These are phyloP conservation scores for Pichia cabralensis DNA, from an alignment of 805 yeast genomes.

Conservation along the genomic window DNA sequence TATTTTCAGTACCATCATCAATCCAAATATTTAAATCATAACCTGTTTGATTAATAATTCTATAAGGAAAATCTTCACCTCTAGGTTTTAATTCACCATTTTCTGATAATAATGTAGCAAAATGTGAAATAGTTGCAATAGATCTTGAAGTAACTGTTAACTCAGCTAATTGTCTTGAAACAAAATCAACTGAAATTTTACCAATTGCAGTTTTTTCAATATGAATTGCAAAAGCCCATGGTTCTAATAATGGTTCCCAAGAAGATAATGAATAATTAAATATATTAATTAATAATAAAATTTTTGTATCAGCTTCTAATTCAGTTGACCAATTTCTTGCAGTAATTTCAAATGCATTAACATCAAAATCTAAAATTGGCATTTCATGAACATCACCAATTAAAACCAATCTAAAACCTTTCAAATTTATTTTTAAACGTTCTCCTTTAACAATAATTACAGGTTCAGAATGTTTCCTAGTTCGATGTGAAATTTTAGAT, in stretches of 20 bases:
- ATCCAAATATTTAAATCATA: slow-evolving; percentile 73
- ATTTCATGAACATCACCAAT: slow-evolving; percentile 88
- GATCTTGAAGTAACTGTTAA: slow-evolving; percentile 74
- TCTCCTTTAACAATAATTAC: slow-evolving; percentile 55
- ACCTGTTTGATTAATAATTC: slow-evolving; percentile 78
- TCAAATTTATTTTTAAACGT: slow-evolving; percentile 50
- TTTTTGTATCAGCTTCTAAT: slow-evolving; percentile 53
- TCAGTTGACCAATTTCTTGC: slow-evolving; percentile 86
- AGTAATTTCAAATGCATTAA: slow-evolving; percentile 55
- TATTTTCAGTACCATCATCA: slow-evolving; percentile 30
- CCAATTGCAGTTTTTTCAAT: slow-evolving; percentile 41
- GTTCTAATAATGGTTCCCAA: slow-evolving; percentile 93
- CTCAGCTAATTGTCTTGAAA: slow-evolving; percentile 71
- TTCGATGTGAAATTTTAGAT: slow-evolving; percentile 26
- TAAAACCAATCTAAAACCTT: slow-evolving; percentile 70
- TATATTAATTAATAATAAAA: slow-evolving; percentile 61
- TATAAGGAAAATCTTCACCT: slow-evolving; percentile 75
- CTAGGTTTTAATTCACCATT: slow-evolving; percentile 50
- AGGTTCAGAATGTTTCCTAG: slow-evolving; percentile 15
- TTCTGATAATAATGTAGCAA: slow-evolving; percentile 46
- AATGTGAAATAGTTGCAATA: slow-evolving; percentile 64
- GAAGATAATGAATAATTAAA: slow-evolving; percentile 83
- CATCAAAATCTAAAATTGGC: slow-evolving; percentile 71
- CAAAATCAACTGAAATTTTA: slow-evolving; percentile 51
- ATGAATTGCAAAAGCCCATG: slow-evolving; percentile 73